phyloP scores from a whole-genome alignment of 2,329 filamentous ascomycete species.

The Sarocladium oryzae region DNA sequence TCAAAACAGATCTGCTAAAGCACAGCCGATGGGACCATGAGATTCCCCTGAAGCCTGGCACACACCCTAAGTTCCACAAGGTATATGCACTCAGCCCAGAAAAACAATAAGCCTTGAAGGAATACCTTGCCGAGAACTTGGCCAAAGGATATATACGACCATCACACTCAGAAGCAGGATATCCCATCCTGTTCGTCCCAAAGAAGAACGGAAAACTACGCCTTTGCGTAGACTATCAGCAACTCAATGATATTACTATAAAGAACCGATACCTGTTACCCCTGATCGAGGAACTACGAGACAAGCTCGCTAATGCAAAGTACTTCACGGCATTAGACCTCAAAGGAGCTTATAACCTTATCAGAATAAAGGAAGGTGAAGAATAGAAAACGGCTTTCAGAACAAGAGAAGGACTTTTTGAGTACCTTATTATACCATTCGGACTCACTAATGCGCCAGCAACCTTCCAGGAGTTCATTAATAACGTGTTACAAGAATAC shows the following conservation, averaged over 20 bases:
- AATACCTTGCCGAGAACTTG: slow-evolving; percentile 12
- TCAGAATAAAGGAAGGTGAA: slow-evolving; percentile 24
- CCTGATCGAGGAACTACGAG: slow-evolving; percentile 19
- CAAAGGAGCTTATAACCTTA: slow-evolving; percentile 22
- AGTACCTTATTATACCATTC: slow-evolving; percentile 27
- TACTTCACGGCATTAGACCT: slow-evolving; percentile 15
- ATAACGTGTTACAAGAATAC: slow-evolving; percentile 7
- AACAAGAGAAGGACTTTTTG: slow-evolving; percentile 23
- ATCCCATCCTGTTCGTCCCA: slow-evolving; percentile 15
- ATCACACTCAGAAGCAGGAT: slow-evolving; percentile 12
- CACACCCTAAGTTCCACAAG: slow-evolving; percentile 10
- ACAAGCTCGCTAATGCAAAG: slow-evolving; percentile 15
- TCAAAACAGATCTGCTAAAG: slow-evolving; percentile 11
- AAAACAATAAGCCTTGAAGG: slow-evolving; percentile 7
- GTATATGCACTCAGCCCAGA: slow-evolving; percentile 14
- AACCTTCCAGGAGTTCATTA: slow-evolving; percentile 14
- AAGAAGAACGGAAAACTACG: slow-evolving; percentile 18
- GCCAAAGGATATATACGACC: slow-evolving; percentile 14
- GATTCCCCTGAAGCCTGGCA: slow-evolving; percentile 7
- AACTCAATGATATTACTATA: slow-evolving; percentile 20
- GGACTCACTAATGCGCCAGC: slow-evolving; percentile 16
- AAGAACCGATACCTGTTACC: slow-evolving; percentile 19
- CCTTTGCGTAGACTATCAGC: slow-evolving; percentile 20
- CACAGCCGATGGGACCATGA: slow-evolving; percentile 13
- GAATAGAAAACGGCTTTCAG: slow-evolving; percentile 28